Percentiles rank a stretch among this genome's conserved stretches.
phyloP scores from a whole-genome alignment of 208 protist species.

The Trypanosoma melophagium region DNA sequence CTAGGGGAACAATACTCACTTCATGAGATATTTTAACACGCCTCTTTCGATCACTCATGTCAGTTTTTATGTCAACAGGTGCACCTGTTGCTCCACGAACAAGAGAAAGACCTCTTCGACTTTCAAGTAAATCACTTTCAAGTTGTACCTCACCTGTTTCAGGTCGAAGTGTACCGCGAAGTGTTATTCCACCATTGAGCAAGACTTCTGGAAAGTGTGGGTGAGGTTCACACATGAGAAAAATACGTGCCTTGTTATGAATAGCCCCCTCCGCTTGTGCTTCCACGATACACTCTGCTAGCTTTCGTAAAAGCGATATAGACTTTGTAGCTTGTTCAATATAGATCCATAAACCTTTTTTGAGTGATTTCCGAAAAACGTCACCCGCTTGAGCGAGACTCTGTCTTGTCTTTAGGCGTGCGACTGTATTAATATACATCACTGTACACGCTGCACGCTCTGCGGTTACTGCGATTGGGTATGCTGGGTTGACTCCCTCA shows the following conservation, averaged over 20 bases:
- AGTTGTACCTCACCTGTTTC: conserved; percentile 63
- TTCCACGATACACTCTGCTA: conserved; percentile 75
- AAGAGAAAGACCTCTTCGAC: conserved; percentile 27
- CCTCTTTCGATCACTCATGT: conserved; percentile 49
- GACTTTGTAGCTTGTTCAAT: conserved; percentile 90
- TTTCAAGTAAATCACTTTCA: conserved; percentile 65
- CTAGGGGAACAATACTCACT: conserved; percentile 84
- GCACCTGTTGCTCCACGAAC: conserved; percentile 2
- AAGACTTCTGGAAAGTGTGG: conserved; percentile 86
- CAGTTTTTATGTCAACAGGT: conserved; percentile 33
- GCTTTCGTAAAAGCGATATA: conserved; percentile 78
- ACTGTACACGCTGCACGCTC: conserved; percentile 61
- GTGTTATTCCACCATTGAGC: conserved; percentile 72
- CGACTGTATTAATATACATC: conserved; percentile 89
- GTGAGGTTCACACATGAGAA: conserved; percentile 91
- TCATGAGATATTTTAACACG: conserved; percentile 86
- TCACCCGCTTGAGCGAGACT: conserved; percentile 69
- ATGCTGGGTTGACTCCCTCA: conserved; percentile 81
- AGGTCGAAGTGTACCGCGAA: conserved; percentile 71
- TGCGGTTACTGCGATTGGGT: conserved; percentile 74
- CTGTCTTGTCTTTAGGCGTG: conserved; percentile 85
- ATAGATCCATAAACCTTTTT: conserved; percentile 89
- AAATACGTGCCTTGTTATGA: conserved; percentile 59
- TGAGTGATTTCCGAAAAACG: conserved; percentile 72
- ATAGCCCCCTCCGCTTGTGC: conserved; percentile 46